These are phyloP conservation scores for Exserohilum turcica DNA, from an alignment of 2,329 filamentous ascomycete species.

Conservation along the genomic window DNA sequence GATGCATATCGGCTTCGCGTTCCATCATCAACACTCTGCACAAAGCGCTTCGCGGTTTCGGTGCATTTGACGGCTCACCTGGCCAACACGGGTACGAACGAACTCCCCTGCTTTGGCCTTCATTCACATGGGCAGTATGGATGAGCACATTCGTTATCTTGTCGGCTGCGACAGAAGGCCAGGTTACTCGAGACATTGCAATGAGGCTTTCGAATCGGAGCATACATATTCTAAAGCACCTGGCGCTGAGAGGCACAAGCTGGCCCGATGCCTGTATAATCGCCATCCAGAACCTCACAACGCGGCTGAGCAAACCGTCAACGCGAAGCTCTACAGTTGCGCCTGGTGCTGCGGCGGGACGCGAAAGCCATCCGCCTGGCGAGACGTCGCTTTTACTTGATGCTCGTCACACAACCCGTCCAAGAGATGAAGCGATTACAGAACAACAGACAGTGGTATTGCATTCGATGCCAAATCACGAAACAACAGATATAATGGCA, in stretches of 20 bases:
- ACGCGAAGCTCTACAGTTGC: conserved; percentile 12
- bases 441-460: not conserved
- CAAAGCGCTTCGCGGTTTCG: conserved; percentile 29
- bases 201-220: conserved; percentile 23
- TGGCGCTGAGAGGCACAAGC: conserved; percentile 30
- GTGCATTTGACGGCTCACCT: conserved; percentile 30
- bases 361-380: not conserved
- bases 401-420: not conserved
- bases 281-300: conserved; percentile 26
- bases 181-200: conserved; percentile 26
- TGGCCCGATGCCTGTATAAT: conserved; percentile 35
- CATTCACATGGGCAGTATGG: conserved; percentile 36
- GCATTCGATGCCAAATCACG: not conserved
- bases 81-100: conserved; percentile 28
- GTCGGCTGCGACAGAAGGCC: conserved; percentile 26
- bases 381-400: not conserved
- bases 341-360: not conserved
- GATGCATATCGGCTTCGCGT: conserved; percentile 31
- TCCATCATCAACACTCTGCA: conserved; percentile 33
- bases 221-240: conserved; percentile 26
- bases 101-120: conserved; percentile 32
- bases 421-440: not conserved
- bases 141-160: conserved; percentile 34
- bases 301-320: conserved; percentile 18
- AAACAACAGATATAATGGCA: not conserved